A percentile compares a stretch with the other conserved stretches of the same genome.
Conservation (phyloP, 148 eudicot genomes). For the Limonium bicolor region DNA sequence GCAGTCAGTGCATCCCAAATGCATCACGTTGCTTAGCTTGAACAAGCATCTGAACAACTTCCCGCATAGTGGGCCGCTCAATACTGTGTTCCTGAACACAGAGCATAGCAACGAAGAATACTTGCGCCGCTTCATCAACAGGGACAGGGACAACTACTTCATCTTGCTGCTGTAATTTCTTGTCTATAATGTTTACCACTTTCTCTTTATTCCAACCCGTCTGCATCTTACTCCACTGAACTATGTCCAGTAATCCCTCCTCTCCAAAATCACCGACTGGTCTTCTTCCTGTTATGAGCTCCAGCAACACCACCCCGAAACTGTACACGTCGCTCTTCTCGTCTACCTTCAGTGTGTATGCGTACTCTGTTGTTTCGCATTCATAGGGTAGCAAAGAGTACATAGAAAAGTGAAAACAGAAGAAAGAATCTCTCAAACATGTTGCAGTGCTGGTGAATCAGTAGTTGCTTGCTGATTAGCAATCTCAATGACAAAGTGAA, state of each 20-base stretch:
- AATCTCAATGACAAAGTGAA: too few species aligned
- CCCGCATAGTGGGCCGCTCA: slow-evolving; percentile 50
- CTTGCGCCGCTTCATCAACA: slow-evolving; percentile 25
- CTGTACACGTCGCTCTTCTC: slow-evolving; percentile 56
- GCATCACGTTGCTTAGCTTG: slow-evolving; percentile 43
- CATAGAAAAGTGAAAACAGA: too few species aligned
- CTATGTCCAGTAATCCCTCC: slow-evolving; percentile 48
- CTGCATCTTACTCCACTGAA: slow-evolving; percentile 38
- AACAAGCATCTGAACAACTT: slow-evolving; percentile 54
- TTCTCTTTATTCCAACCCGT: slow-evolving; percentile 35
- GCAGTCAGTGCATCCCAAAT: slow-evolving; percentile 26
- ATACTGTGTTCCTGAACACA: slow-evolving; percentile 44
- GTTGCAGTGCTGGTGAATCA: too few species aligned
- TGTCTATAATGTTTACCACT: slow-evolving; percentile 27
- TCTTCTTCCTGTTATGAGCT: slow-evolving; percentile 34
- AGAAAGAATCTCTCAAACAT: too few species aligned
- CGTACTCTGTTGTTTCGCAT: slow-evolving; percentile 37
- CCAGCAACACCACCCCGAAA: slow-evolving; percentile 41
- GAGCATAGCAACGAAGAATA: slow-evolving; percentile 43
- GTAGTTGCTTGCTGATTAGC: too few species aligned
- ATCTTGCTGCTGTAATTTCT: too few species aligned
- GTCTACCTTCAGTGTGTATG: slow-evolving; percentile 47
- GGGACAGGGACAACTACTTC: slow-evolving; percentile 29
- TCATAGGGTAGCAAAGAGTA: too few species aligned
- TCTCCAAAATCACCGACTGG: slow-evolving; percentile 51